Evolutionary conservation across 495 filamentous ascomycete species (phyloP).

Genomic region (Penicillium ochrochloron): DNA sequence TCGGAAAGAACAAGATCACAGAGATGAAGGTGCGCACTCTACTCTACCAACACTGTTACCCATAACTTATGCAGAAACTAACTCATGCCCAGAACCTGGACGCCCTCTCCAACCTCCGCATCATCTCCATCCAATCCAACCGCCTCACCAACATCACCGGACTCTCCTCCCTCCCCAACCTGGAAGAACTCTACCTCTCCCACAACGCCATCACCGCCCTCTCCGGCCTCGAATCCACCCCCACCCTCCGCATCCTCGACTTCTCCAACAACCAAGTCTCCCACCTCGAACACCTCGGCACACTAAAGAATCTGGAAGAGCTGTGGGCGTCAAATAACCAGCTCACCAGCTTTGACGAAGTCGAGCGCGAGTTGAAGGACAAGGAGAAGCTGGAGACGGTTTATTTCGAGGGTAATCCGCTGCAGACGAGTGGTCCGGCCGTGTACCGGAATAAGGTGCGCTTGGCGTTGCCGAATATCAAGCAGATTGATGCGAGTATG

Average conservation of each 20-base stretch:
- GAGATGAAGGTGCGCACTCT: slow-evolving; percentile 64
- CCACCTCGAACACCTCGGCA: slow-evolving; percentile 71
- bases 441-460: slow-evolving; percentile 93
- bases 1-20: slow-evolving; percentile 97
- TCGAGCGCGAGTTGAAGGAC: slow-evolving; percentile 77
- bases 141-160: slow-evolving; percentile 81
- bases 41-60: neutral
- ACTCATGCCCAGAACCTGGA: slow-evolving; percentile 58
- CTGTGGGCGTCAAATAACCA: slow-evolving; percentile 94
- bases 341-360: slow-evolving; percentile 76
- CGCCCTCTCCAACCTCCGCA: slow-evolving; percentile 74
- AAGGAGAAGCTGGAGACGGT: slow-evolving; percentile 86
- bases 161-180: slow-evolving; percentile 69
- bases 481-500: slow-evolving; percentile 97
- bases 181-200: slow-evolving; percentile 98
- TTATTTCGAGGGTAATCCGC: slow-evolving; percentile 95
- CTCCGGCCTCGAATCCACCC: slow-evolving; percentile 72
- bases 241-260: slow-evolving; percentile 77
- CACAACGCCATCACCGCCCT: slow-evolving; percentile 89
- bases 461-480: slow-evolving; percentile 82
- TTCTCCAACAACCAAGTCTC: slow-evolving; percentile 87
- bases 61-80: neutral
- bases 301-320: slow-evolving; percentile 77
- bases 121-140: slow-evolving; percentile 97
- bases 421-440: slow-evolving; percentile 74